Evolutionary conservation across 1,284 basidiomycete species (phyloP).

Genomic region (Paramarasmius palmivorus): DNA sequence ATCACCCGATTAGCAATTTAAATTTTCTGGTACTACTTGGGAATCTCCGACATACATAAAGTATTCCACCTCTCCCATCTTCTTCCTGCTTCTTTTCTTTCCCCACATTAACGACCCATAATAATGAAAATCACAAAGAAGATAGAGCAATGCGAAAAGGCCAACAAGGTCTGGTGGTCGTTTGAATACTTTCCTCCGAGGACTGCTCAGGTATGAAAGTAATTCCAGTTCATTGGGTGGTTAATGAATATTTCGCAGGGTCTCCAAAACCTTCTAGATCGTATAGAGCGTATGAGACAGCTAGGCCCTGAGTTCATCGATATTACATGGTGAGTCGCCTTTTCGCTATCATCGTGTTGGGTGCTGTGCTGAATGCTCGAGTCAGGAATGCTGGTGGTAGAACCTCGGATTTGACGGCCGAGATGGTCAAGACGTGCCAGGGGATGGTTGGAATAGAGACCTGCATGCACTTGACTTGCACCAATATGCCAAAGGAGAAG

Average conservation of each 20-base stretch:
- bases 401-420: constrained; percentile 90
- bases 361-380: constrained; percentile 12
- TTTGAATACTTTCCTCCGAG: constrained; percentile 97
- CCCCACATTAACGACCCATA: constrained; percentile 17
- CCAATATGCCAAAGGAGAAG: constrained; percentile 95
- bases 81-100: constrained; percentile 16
- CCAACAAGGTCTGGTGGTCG: constrained; percentile 90
- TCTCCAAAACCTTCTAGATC: constrained; percentile 91
- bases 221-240: neutral
- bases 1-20: neutral
- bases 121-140: constrained; percentile 91
- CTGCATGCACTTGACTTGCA: constrained; percentile 98
- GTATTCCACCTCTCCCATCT: constrained; percentile 11
- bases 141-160: constrained; percentile 79
- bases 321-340: constrained; percentile 81
- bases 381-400: constrained; percentile 93
- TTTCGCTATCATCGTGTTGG: constrained; percentile 3
- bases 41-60: neutral
- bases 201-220: constrained; percentile 78
- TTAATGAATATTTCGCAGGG: constrained; percentile 51
- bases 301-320: constrained; percentile 98
- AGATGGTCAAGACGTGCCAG: constrained; percentile 96
- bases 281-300: constrained; percentile 96
- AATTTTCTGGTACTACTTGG: neutral
- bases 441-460: constrained; percentile 91